These are phyloP conservation scores for Podospora sp. DNA, from an alignment of 495 filamentous ascomycete species.

Conservation along the genomic window DNA sequence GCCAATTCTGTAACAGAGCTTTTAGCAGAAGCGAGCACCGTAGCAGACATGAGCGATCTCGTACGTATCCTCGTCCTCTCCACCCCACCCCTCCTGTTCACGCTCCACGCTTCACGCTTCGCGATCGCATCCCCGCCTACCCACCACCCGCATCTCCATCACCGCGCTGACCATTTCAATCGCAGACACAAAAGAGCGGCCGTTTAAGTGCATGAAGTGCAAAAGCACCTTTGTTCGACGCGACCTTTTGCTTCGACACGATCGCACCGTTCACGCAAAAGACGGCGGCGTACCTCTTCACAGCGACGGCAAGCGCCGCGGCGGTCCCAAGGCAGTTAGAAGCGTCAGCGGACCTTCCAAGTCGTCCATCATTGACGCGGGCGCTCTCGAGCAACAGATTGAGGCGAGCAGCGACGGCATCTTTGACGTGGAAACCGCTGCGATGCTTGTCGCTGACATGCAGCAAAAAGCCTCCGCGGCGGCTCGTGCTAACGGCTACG, in stretches of 20 bases:
- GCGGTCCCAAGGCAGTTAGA: slow-evolving; percentile 67
- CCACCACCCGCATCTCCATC: slow-evolving; percentile 18
- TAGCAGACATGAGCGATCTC: slow-evolving; percentile 94
- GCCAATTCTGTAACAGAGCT: slow-evolving; percentile 95
- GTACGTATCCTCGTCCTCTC: slow-evolving; percentile 64
- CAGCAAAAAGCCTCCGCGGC: slow-evolving; percentile 93
- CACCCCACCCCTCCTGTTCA: slow-evolving; percentile 15
- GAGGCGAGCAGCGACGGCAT: slow-evolving; percentile 92
- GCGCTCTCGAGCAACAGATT: slow-evolving; percentile 92
- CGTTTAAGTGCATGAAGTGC: slow-evolving; percentile 98
- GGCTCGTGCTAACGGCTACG: slow-evolving; percentile 66
- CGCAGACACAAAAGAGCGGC: slow-evolving; percentile 95
- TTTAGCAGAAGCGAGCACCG: slow-evolving; percentile 98
- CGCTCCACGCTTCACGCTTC: neutral
- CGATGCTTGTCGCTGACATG: slow-evolving; percentile 98
- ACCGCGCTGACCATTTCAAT: neutral
- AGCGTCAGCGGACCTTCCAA: slow-evolving; percentile 72
- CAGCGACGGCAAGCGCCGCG: slow-evolving; percentile 89
- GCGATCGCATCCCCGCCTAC: neutral
- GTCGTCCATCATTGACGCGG: slow-evolving; percentile 81
- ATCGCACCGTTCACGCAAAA: slow-evolving; percentile 97
- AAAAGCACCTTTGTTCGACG: slow-evolving; percentile 97
- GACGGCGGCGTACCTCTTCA: slow-evolving; percentile 95
- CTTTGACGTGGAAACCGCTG: slow-evolving; percentile 96
- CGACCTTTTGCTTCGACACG: slow-evolving; percentile 93